Conservation (phyloP, 768 basidiomycete genomes). For the Termitomyces sp. region DNA sequence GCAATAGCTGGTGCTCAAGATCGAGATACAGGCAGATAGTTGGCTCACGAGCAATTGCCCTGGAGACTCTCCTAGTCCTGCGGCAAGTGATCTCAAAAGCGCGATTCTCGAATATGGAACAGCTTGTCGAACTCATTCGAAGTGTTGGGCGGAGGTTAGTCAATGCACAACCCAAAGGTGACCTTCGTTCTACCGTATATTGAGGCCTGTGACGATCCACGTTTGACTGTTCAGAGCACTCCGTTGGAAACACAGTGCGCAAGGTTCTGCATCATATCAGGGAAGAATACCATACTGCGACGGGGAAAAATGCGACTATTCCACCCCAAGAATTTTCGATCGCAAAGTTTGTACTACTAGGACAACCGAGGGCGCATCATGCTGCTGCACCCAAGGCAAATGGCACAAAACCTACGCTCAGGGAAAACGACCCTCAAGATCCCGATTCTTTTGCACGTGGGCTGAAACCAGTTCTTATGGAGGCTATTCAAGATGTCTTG, state of each 20-base stretch:
- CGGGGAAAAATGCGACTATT: constrained; percentile 34
- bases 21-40: constrained; percentile 70
- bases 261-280: constrained; percentile 91
- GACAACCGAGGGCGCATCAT: constrained; percentile 58
- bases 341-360: constrained; percentile 76
- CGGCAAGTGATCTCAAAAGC: constrained; percentile 87
- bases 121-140: constrained; percentile 75
- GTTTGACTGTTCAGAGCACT: constrained; percentile 60
- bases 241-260: constrained; percentile 91
- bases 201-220: background rate
- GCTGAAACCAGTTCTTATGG: constrained; percentile 91
- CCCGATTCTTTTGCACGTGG: constrained; percentile 73
- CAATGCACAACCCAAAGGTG: constrained; percentile 95
- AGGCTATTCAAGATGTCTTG: constrained; percentile 93
- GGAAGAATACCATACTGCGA: constrained; percentile 90
- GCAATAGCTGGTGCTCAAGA: background rate
- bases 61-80: constrained; percentile 85
- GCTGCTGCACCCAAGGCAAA: constrained; percentile 29
- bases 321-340: constrained; percentile 56
- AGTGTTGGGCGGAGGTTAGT: constrained; percentile 74
- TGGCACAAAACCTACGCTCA: constrained; percentile 52
- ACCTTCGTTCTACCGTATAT: constrained; percentile 5
- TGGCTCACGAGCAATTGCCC: constrained; percentile 83
- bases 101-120: constrained; percentile 81
- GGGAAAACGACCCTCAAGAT: constrained; percentile 69